Evolutionary conservation across 495 filamentous ascomycete genomes (phyloP).

Genomic region (Neurospora hispaniola): DNA sequence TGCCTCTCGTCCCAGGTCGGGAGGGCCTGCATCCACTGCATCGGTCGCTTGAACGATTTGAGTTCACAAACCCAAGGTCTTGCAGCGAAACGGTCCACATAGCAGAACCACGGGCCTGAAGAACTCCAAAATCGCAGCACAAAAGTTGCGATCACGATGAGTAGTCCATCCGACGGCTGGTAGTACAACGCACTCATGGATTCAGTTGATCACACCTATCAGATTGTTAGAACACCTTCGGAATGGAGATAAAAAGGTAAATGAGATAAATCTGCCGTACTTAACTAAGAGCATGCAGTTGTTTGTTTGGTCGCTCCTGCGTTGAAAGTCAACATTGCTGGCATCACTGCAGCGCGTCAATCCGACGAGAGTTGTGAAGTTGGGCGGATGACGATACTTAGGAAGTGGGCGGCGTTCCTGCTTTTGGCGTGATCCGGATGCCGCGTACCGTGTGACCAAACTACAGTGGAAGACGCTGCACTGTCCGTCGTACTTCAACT

Average conservation of each 20-base stretch:
- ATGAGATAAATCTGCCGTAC: neutral
- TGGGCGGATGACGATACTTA: neutral
- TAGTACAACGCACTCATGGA: neutral
- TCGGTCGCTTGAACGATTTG: conserved; percentile 16
- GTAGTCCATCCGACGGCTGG: neutral
- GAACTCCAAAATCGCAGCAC: conserved; percentile 3
- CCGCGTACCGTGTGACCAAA: neutral
- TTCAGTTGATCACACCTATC: neutral
- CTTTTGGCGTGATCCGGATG: neutral
- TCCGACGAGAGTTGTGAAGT: neutral
- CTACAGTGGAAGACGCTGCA: neutral
- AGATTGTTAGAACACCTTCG: neutral
- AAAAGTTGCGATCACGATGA: conserved; percentile 3
- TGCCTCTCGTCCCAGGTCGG: neutral
- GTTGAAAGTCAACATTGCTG: neutral
- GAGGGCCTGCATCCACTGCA: conserved; percentile 6
- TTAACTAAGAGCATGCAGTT: neutral
- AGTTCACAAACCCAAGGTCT: conserved; percentile 10
- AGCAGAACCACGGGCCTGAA: conserved; percentile 9
- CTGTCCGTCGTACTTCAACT: neutral
- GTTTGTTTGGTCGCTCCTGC: neutral
- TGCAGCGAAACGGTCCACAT: conserved; percentile 12
- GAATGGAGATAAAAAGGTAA: neutral
- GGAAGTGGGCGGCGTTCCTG: neutral
- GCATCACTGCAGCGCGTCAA: neutral